Conservation (phyloP, 768 basidiomycete species). For the Phylloporus sp. region DNA sequence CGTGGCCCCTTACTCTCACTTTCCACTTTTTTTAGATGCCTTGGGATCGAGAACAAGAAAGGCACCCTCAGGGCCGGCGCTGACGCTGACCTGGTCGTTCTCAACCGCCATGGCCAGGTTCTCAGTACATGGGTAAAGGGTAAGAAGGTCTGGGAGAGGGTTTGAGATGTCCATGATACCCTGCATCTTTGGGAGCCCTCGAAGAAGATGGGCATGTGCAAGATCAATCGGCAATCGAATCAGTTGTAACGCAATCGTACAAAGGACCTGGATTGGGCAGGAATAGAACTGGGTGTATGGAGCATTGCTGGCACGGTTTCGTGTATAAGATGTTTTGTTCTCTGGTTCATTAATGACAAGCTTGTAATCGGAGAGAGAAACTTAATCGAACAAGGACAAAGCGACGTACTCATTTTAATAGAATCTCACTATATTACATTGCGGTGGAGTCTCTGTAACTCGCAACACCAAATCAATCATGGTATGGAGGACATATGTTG, state of each 20-base stretch:
- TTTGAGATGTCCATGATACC: conserved; percentile 8
- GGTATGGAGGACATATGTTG: not conserved
- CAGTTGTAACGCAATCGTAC: not conserved
- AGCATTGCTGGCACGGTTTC: too few species aligned
- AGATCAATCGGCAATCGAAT: not conserved
- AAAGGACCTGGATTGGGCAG: not conserved
- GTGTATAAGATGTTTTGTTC: not conserved
- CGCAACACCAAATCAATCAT: too few species aligned
- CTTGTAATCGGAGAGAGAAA: too few species aligned
- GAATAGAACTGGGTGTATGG: too few species aligned
- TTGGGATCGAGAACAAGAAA: conserved; percentile 76
- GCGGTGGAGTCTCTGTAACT: too few species aligned
- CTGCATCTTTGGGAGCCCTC: not conserved
- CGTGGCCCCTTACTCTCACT: too few species aligned
- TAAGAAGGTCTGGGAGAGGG: conserved; percentile 60
- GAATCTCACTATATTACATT: too few species aligned
- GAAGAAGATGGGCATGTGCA: not conserved
- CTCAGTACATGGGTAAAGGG: conserved; percentile 77
- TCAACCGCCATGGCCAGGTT: conserved; percentile 64
- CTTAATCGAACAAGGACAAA: too few species aligned
- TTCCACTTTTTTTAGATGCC: conserved; percentile 48
- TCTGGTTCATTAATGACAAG: too few species aligned
- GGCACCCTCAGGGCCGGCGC: conserved; percentile 79
- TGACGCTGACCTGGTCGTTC: conserved; percentile 80
- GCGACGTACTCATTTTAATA: too few species aligned